Conservation (phyloP, 176 grass and related monocot species). For the Oryza longistaminata region DNA sequence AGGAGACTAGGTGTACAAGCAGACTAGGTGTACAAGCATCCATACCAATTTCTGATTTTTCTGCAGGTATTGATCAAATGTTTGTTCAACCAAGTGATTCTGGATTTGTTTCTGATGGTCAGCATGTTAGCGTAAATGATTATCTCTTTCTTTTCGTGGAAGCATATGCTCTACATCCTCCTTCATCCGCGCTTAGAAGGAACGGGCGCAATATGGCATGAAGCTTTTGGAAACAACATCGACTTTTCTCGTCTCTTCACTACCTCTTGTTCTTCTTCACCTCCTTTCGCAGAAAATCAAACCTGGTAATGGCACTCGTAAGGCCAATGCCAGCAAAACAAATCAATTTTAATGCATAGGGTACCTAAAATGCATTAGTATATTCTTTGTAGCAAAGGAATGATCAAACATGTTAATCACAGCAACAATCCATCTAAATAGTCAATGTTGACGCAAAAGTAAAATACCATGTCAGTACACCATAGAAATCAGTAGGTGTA, state of each 20-base stretch:
- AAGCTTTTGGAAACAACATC: slow-evolving; percentile 82
- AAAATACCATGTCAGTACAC: background rate
- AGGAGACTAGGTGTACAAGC: background rate
- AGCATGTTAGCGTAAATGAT: slow-evolving; percentile 95
- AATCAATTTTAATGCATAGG: slow-evolving; percentile 10
- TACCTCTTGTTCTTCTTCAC: slow-evolving; percentile 62
- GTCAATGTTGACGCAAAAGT: background rate
- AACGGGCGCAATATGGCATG: slow-evolving; percentile 94
- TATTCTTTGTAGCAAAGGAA: background rate
- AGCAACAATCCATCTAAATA: background rate
- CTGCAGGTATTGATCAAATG: slow-evolving; percentile 70
- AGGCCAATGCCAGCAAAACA: slow-evolving; percentile 1
- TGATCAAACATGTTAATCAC: background rate
- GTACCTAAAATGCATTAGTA: background rate
- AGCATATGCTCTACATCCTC: slow-evolving; percentile 91
- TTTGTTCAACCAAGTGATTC: slow-evolving; percentile 77
- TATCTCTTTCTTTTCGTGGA: slow-evolving; percentile 94
- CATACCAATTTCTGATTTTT: slow-evolving; percentile 64
- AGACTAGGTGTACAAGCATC: background rate
- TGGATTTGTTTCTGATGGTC: slow-evolving; percentile 88
- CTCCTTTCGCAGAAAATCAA: slow-evolving; percentile 74
- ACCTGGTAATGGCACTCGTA: slow-evolving; percentile 55
- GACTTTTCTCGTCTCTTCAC: slow-evolving; percentile 77
- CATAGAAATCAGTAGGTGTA: background rate
- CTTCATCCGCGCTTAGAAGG: slow-evolving; percentile 93